Evolutionary conservation across 352 stramenopile species (phyloP).

Genomic region (Pythium aphanidermatum): DNA sequence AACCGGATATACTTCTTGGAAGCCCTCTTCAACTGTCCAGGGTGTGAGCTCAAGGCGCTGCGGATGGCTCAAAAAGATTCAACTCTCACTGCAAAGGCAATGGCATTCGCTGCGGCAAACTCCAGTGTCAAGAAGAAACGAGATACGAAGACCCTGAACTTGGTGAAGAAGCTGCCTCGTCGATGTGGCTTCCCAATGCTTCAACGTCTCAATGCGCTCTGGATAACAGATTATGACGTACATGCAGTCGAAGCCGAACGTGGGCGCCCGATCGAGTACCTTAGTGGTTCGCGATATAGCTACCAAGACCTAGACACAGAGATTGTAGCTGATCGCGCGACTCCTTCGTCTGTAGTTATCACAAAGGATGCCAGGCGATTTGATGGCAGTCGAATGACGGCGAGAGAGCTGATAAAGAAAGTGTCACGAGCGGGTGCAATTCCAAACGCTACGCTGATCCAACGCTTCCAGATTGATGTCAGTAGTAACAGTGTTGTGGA

Average conservation of each 20-base stretch:
- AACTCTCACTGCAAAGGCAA: constrained; percentile 19
- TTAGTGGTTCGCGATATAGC: no score
- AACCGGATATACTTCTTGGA: constrained; percentile 75
- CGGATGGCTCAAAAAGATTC: constrained; percentile 33
- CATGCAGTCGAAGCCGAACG: constrained; percentile 43
- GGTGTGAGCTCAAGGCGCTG: constrained; percentile 30
- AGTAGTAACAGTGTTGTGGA: constrained; percentile 22
- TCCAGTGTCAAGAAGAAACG: not conserved
- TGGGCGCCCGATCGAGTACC: constrained; percentile 40
- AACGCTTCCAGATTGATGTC: constrained; percentile 48
- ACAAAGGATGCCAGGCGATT: constrained; percentile 19
- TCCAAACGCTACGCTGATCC: constrained; percentile 28
- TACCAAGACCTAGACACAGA: no score
- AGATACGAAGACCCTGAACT: constrained; percentile 16
- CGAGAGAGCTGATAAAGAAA: constrained; percentile 47
- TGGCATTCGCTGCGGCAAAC: not conserved
- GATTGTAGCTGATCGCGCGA: no score
- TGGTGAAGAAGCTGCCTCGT: constrained; percentile 39
- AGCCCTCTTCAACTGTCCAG: constrained; percentile 29
- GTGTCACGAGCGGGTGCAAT: constrained; percentile 37
- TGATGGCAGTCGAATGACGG: constrained; percentile 62
- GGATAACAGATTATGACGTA: constrained; percentile 53
- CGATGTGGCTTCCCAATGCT: constrained; percentile 57
- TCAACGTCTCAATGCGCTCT: constrained; percentile 45
- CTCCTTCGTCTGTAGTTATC: no score